Evolutionary conservation across 1,284 basidiomycete genomes (phyloP), one percentile per base, ranked within the genome.

Genomic region (Ceratobasidium papillatum): DNA sequence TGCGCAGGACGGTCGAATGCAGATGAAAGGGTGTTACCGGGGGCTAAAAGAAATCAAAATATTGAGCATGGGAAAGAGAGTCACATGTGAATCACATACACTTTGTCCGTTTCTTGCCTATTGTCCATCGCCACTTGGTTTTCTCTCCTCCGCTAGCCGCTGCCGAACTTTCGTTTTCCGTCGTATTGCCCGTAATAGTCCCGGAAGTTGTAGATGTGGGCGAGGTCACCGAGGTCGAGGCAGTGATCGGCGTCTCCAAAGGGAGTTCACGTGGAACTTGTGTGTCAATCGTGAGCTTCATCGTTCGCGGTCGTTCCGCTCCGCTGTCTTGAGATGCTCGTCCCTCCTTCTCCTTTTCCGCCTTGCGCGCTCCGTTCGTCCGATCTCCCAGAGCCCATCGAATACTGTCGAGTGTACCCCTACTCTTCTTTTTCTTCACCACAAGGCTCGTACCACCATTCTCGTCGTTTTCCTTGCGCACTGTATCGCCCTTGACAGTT

Each of bases 361-460:
- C 82, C 86, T 74, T 88, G 77, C 3, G 84, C 82, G 22, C 85
- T 82, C 49, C 86, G 30, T 74, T 75, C 19, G 75, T 75, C 19
- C 75, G 38, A 65, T 76, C 76, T 14, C 77, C 77, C 38, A 77
- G 61, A 9, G 77, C 89, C 89, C 91, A 92, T 14, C 82, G 81
- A 81, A 94, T 83, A 19, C 86, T 87, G 78, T 91, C 86, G 74
- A 94, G 81, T 1, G 83, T 88, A 0, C 85, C 85, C 0, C 92
- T 83, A 2, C 88, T 88, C 80, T 92, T 93, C 84, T 89, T 90
- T 86, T 92, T 93, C 88, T 91, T 91, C 61, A 94, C 87, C 78
- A 94, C 84, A 3, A 72, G 17, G 17, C 54, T 34, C 22, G 68
- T 58, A 14, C 68, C 68, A 45, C 52, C 68, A 34, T 71, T 72